A percentile compares a stretch with the other conserved stretches of the same genome.
Evolutionary conservation across 176 grass and related monocot genomes (phyloP).

Genomic region (Triticum dicoccoides): DNA sequence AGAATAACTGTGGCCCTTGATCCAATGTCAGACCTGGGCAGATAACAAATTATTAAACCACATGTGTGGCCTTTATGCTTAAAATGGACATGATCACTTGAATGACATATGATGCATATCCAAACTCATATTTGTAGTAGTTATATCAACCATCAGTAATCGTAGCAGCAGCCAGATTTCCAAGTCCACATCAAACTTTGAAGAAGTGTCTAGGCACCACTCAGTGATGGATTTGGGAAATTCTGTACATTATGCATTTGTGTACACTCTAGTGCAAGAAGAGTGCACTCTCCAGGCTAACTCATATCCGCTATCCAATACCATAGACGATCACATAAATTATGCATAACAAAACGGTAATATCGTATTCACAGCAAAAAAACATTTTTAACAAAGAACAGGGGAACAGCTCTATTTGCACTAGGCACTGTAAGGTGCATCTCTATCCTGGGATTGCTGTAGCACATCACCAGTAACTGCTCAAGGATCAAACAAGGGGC

Average conservation of each 20-base stretch:
- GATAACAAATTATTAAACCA: neutral
- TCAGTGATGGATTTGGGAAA: neutral
- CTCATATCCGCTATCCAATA: neutral
- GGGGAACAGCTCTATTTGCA: neutral
- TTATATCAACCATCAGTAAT: neutral
- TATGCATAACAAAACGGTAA: neutral
- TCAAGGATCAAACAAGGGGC: neutral
- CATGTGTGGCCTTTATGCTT: neutral
- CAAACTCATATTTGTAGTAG: neutral
- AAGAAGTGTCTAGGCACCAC: neutral
- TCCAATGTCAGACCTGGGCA: neutral
- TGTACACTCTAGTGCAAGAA: neutral
- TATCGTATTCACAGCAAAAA: neutral
- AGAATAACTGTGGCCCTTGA: neutral
- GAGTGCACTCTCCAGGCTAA: neutral
- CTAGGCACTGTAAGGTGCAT: neutral
- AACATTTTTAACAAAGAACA: neutral
- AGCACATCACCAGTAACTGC: neutral
- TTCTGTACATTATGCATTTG: neutral
- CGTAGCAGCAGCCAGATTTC: neutral
- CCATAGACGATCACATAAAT: neutral
- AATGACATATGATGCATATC: neutral
- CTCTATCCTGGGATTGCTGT: neutral
- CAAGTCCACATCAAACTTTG: neutral
- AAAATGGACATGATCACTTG: neutral